Base-by-base conservation (phyloP, 306 rosid genomes). In the Mucuna pruriens region DNA sequence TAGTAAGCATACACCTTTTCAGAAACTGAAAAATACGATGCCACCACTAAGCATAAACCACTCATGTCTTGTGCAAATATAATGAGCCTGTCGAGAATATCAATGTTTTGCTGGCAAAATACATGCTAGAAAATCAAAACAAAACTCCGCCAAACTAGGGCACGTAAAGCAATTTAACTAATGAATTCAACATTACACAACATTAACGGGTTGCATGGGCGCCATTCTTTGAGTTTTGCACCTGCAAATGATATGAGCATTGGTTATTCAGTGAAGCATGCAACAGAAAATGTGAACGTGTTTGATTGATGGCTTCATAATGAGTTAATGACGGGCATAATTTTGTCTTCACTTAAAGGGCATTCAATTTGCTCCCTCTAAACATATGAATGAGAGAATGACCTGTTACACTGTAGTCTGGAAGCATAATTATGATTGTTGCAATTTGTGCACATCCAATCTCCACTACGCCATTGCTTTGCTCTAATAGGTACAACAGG, bases 401-500 rank as follows among this genome's bases (percentile, higher is more conserved):
- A 95, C 99, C 97, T 92, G 90, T 91, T 95, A 87, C 98, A 95
- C 61, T 93, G 90, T 39, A 85, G 83, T 63, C 98, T 91, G 75
- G 99, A 95, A 38, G 99, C 98, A 87, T 95, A 95, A 82, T 95
- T 95, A 86, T 95, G 99, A 70, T 93, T 95, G 83, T 88, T 90
- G 90, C 98, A 95, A 84, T 89, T 92, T 77, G 95, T 76, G 91
- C 99, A 93, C 97, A 93, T 93, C 99, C 99, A 95, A 85, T 95
- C 99, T 48, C 99, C 98, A 52, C 86, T 88, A 67, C 81, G 93
- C 97, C 99, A 95, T 88, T 95, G 99, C 88, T 93, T 92, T 62
- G 97, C 99, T 69, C 99, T 95, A 91, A 71, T 22, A 74, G 51
- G 81, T 72, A 79, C 79, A 83, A 20, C 10, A 64, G 79, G 54